Percentiles rank a stretch among this genome's conserved stretches.
Conservation (phyloP, 257 asterid species). For the Capsicum baccatum region DNA sequence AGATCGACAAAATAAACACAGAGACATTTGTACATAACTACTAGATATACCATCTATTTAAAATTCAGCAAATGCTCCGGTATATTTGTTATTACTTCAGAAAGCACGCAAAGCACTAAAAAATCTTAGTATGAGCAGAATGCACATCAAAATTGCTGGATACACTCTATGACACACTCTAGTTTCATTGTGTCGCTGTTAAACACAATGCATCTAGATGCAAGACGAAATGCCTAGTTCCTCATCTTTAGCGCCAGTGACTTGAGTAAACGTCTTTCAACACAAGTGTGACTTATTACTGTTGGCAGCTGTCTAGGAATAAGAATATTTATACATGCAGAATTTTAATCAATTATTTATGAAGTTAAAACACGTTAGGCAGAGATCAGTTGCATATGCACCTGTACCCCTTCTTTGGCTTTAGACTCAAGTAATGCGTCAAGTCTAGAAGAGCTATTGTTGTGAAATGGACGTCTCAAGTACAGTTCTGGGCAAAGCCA, state of each 20-base stretch:
- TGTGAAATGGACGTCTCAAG: slow-evolving; percentile 80
- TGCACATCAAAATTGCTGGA: slow-evolving; percentile 2
- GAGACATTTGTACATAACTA: background rate
- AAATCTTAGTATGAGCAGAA: background rate
- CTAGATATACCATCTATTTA: background rate
- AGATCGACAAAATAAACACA: background rate
- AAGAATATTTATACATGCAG: slow-evolving; percentile 1
- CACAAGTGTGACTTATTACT: background rate
- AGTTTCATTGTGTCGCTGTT: slow-evolving; percentile 4
- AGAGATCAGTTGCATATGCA: slow-evolving; percentile 32
- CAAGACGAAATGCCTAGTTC: slow-evolving; percentile 8
- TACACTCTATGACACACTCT: background rate
- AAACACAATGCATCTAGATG: background rate
- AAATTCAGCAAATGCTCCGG: slow-evolving; percentile 10
- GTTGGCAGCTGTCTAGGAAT: background rate
- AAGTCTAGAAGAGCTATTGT: slow-evolving; percentile 72
- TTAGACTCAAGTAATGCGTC: slow-evolving; percentile 82
- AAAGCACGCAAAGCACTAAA: slow-evolving; percentile 22
- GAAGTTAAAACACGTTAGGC: background rate
- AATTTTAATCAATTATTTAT: background rate
- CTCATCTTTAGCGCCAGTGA: background rate
- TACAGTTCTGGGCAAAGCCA: slow-evolving; percentile 98
- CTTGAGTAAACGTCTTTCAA: background rate
- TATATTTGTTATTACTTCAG: background rate
- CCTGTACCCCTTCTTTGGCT: slow-evolving; percentile 97